A percentile compares a stretch with the other conserved stretches of the same genome.
Evolutionary conservation across 805 yeast species (phyloP).

Genomic region (Wickerhamiella sergipiensis): DNA sequence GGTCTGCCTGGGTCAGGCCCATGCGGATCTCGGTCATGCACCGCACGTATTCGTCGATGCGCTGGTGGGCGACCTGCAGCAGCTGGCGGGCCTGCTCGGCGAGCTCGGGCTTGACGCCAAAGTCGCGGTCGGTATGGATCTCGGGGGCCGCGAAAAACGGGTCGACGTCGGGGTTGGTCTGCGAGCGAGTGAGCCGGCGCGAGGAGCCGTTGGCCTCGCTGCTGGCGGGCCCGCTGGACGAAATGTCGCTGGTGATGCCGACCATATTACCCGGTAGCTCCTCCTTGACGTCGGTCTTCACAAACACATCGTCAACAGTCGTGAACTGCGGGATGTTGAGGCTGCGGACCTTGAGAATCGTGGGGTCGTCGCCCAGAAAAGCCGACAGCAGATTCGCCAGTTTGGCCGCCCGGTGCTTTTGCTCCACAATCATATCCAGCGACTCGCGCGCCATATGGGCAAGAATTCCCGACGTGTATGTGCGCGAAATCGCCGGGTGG

Average conservation of each 20-base stretch:
- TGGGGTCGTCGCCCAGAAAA: constrained; percentile 78
- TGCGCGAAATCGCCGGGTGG: constrained; percentile 54
- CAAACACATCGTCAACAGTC: constrained; percentile 15
- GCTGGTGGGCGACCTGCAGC: constrained; percentile 66
- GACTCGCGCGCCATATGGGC: constrained; percentile 55
- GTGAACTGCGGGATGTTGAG: constrained; percentile 54
- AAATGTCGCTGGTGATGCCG: constrained; percentile 7
- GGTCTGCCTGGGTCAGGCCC: constrained; percentile 66
- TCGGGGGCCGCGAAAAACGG: constrained; percentile 57
- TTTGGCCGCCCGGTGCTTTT: constrained; percentile 62
- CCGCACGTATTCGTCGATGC: constrained; percentile 75
- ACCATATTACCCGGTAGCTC: constrained; percentile 1
- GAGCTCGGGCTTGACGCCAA: constrained; percentile 38
- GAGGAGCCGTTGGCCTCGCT: constrained; percentile 9
- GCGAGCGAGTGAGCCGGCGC: background rate
- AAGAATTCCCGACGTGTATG: constrained; percentile 46
- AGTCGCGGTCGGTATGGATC: constrained; percentile 33
- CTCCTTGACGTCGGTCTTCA: constrained; percentile 1
- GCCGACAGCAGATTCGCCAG: constrained; percentile 60
- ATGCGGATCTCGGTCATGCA: constrained; percentile 60
- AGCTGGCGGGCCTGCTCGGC: constrained; percentile 62
- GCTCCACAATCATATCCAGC: constrained; percentile 64
- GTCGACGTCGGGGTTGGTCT: constrained; percentile 23
- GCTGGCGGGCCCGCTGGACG: constrained; percentile 9
- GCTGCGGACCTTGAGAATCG: constrained; percentile 35